Percentiles rank a stretch among this genome's conserved stretches.
These are phyloP conservation scores for Hanseniaspora clermontiae DNA, from an alignment of 805 yeast genomes.

Conservation along the genomic window DNA sequence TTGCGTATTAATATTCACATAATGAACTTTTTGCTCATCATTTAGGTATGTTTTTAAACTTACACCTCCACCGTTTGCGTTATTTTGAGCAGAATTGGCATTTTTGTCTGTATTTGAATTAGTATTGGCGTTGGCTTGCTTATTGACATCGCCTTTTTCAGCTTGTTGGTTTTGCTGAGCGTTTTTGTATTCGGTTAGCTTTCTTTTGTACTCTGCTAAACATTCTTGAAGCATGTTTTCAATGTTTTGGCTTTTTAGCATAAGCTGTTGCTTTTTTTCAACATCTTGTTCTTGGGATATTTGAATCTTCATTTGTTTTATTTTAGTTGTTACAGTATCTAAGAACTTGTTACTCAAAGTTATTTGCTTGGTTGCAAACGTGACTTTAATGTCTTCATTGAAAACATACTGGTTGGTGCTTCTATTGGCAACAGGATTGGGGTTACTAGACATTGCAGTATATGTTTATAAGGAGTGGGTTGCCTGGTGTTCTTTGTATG, in stretches of 20 bases:
- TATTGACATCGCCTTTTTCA: slow-evolving; percentile 14
- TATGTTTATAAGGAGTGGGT: not conserved
- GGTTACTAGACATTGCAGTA: not conserved
- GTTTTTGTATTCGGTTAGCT: not conserved
- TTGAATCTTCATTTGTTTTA: slow-evolving; percentile 8
- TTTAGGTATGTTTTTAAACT: slow-evolving; percentile 25
- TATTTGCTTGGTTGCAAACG: slow-evolving; percentile 8
- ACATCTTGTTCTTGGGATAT: not conserved
- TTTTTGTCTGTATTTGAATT: slow-evolving; percentile 12
- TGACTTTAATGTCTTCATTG: slow-evolving; percentile 3
- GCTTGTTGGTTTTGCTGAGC: slow-evolving; percentile 14
- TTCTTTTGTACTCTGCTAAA: slow-evolving; percentile 7
- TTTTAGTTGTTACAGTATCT: slow-evolving; percentile 15
- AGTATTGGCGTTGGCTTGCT: slow-evolving; percentile 5
- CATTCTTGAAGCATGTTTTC: slow-evolving; percentile 10
- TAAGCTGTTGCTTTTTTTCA: not conserved
- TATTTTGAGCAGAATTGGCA: slow-evolving; percentile 17
- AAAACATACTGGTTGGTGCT: not conserved
- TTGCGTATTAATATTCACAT: slow-evolving; percentile 22
- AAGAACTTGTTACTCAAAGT: not conserved
- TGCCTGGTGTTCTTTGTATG: not conserved
- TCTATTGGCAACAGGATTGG: not conserved
- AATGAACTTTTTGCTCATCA: slow-evolving; percentile 24
- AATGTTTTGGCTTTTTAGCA: not conserved
- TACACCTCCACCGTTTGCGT: slow-evolving; percentile 5